phyloP scores from a whole-genome alignment of 495 filamentous ascomycete genomes.

The Penicillium malachiteum region DNA sequence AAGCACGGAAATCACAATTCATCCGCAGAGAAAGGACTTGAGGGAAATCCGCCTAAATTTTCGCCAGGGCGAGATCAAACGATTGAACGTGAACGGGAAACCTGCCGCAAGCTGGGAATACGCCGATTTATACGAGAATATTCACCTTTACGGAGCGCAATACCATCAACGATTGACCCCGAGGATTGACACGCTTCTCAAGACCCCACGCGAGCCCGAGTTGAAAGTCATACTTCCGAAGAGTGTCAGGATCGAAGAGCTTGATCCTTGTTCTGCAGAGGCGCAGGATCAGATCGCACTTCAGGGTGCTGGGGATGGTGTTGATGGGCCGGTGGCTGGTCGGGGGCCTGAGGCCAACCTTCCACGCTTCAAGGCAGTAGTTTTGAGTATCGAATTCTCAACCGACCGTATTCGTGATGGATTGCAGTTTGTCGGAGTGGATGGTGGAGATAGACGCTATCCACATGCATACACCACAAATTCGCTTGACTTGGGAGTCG shows the following conservation, averaged over 20 bases:
- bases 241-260: conserved; percentile 63
- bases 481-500: conserved; percentile 69
- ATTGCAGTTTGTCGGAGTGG: conserved; percentile 83
- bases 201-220: conserved; percentile 58
- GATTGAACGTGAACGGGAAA: conserved; percentile 69
- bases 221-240: conserved; percentile 64
- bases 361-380: conserved; percentile 57
- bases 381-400: conserved; percentile 68
- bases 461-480: conserved; percentile 91
- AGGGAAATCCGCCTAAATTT: conserved; percentile 76
- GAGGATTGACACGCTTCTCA: conserved; percentile 62
- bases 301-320: conserved; percentile 36
- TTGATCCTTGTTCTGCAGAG: conserved; percentile 54
- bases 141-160: conserved; percentile 67
- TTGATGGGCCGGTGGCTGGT: conserved; percentile 34
- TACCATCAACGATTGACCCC: conserved; percentile 73
- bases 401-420: conserved; percentile 76
- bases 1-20: conserved; percentile 74
- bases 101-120: conserved; percentile 54
- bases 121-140: conserved; percentile 67
- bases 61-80: conserved; percentile 75
- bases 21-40: conserved; percentile 65
- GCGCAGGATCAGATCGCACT: conserved; percentile 50
- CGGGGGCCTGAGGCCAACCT: conserved; percentile 38
- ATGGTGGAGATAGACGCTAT: conserved; percentile 73